These are phyloP conservation scores for Nitzschia sp. DNA, from an alignment of 108 stramenopile genomes.

Conservation along the genomic window DNA sequence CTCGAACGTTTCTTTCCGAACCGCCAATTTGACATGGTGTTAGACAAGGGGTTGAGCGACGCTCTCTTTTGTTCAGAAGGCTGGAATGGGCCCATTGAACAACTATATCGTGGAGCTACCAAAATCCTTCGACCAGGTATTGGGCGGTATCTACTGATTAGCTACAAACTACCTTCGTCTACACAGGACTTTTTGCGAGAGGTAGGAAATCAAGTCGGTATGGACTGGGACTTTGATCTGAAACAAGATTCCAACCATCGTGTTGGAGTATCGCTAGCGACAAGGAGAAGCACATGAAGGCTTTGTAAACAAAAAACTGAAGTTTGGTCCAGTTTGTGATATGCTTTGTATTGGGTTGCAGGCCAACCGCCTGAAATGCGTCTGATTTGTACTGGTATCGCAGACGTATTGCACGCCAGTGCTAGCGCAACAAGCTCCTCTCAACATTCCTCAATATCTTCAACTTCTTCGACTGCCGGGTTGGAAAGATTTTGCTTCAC, in stretches of 20 bases:
- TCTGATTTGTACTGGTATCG: no score
- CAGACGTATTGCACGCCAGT: no score
- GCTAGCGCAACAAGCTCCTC: no score
- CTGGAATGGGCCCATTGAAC: slow-evolving; percentile 45
- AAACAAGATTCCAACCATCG: slow-evolving; percentile 12
- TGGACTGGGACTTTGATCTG: slow-evolving; percentile 43
- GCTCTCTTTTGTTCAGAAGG: slow-evolving; percentile 80
- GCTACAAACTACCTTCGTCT: slow-evolving; percentile 41
- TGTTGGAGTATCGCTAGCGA: slow-evolving; percentile 26
- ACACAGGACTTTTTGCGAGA: slow-evolving; percentile 36
- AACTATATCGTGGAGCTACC: slow-evolving; percentile 33
- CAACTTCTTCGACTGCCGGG: not conserved
- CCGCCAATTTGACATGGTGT: slow-evolving; percentile 50
- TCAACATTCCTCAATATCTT: not conserved
- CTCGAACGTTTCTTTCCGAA: slow-evolving; percentile 29
- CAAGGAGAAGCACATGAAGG: no score
- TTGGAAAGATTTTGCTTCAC: not conserved
- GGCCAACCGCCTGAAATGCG: no score
- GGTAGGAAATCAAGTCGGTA: slow-evolving; percentile 24
- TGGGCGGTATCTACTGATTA: slow-evolving; percentile 42
- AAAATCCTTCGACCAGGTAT: slow-evolving; percentile 30
- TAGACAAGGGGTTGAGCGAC: slow-evolving; percentile 84
- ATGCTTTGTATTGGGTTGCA: no score
- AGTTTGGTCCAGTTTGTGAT: no score
- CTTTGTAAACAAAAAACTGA: no score